A percentile compares a stretch with the other conserved stretches of the same genome.
phyloP scores from a whole-genome alignment of 2,329 filamentous ascomycete species.

The Geosmithia putterillii region DNA sequence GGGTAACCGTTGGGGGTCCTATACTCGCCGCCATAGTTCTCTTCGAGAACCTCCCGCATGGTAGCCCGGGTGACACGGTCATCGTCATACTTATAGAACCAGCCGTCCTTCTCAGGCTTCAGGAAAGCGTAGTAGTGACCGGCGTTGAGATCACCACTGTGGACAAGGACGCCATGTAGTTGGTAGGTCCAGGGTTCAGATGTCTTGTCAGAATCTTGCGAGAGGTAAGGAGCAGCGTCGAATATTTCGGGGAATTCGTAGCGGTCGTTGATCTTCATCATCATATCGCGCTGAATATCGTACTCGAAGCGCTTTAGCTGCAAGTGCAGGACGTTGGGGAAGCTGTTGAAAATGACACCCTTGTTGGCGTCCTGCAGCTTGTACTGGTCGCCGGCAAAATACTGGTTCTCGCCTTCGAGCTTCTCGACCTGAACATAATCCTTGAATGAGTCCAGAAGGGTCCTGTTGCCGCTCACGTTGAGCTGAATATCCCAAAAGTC shows the following conservation, averaged over 20 bases:
- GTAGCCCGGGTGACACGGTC: conserved; percentile 94
- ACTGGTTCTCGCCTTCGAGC: conserved; percentile 96
- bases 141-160: conserved; percentile 92
- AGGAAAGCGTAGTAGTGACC: conserved; percentile 98
- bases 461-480: conserved; percentile 90
- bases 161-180: conserved; percentile 87
- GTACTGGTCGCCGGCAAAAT: conserved; percentile 79
- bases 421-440: conserved; percentile 96
- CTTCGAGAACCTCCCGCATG: conserved; percentile 80
- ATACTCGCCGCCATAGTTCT: conserved; percentile 93
- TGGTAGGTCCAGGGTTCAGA: conserved; percentile 88
- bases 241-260: conserved; percentile 81
- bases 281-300: conserved; percentile 87
- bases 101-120: conserved; percentile 83
- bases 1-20: conserved; percentile 32
- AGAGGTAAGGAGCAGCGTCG: conserved; percentile 77
- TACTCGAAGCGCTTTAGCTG: conserved; percentile 98
- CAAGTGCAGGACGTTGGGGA: conserved; percentile 86
- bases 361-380: conserved; percentile 95
- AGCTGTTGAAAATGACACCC: conserved; percentile 92
- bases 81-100: conserved; percentile 96
- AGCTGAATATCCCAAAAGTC: conserved; percentile 99
- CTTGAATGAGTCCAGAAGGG: conserved; percentile 83
- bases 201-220: conserved; percentile 63
- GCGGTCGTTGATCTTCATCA: conserved; percentile 97